Conservation (phyloP, 495 filamentous ascomycete genomes). For the Aspergillus wentii region DNA sequence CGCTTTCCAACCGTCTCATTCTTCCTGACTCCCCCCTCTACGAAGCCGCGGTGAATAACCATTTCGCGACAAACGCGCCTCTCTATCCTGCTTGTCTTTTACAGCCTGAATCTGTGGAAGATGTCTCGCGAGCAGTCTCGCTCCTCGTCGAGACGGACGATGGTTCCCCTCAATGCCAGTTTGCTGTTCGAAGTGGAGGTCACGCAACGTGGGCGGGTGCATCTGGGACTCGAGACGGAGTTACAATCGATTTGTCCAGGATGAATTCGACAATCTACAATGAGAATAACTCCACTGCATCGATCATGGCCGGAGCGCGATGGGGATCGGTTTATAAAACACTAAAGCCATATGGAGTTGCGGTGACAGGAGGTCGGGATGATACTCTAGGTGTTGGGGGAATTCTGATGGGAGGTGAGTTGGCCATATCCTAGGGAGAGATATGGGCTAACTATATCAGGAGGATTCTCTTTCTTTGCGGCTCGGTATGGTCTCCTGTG, state of each 20-base stretch:
- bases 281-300: slow-evolving; percentile 24
- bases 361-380: slow-evolving; percentile 48
- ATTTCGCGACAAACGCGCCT: no score
- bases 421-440: no score
- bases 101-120: slow-evolving; percentile 9
- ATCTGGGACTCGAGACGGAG: slow-evolving; percentile 48
- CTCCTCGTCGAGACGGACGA: neutral
- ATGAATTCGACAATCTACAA: slow-evolving; percentile 39
- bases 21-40: no score
- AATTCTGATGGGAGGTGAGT: slow-evolving; percentile 16
- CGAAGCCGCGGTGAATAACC: no score
- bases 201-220: slow-evolving; percentile 47
- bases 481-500: slow-evolving; percentile 24
- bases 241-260: slow-evolving; percentile 46
- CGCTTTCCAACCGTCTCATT: no score
- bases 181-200: slow-evolving; percentile 28
- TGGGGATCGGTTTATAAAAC: slow-evolving; percentile 44
- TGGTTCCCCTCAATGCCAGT: slow-evolving; percentile 8
- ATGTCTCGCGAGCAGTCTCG: slow-evolving; percentile 14
- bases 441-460: no score
- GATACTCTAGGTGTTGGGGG: slow-evolving; percentile 29
- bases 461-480: slow-evolving; percentile 27
- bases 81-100: slow-evolving; percentile 23
- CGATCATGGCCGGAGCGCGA: slow-evolving; percentile 45
- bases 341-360: slow-evolving; percentile 41